Evolutionary conservation across 257 asterid genomes (phyloP), one percentile per base, ranked within the genome.

Genomic region (Ocimum tenuiflorum): DNA sequence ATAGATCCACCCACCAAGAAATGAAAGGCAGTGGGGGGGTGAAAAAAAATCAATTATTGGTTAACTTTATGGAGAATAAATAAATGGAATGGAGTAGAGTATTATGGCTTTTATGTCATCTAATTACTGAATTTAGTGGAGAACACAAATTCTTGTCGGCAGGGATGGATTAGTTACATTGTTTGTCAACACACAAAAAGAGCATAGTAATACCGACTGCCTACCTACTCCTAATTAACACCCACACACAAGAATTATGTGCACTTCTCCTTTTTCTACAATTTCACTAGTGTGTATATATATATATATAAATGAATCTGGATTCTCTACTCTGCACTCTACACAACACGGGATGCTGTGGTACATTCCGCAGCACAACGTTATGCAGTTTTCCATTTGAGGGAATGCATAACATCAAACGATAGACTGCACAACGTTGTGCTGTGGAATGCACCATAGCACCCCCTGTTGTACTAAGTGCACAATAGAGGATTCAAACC

Each of bases 61-160:
- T 47, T 54, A 17, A 20, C 70, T 53, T 73, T 83, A 36, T 17
- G 56, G 77, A 69, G 68, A 65, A 71, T 33, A 65, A 60, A 53
- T 55, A n/a, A 55, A 65, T 59, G 71, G 68, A 70, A 75, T 38
- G 59, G 70, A 73, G 68, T 73, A 69, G 72, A 69, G 60, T 75
- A 74, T 23, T 52, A 73, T 62, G 41, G 60, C 82, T 73, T 60
- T 74, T 78, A 57, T 77, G 76, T 59, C 82, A 68, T 69, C 73
- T 81, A 82, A 73, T 71, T 76, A 71, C 80, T 51, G 15, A 70
- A 57, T 61, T 74, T 80, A 83, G 80, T 88, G 85, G 56, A 71
- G 72, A 82, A 84, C 90, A 81, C 54, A 86, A 80, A 75, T 75
- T 77, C 77, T 75, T 86, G 91, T 86, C 95, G 95, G 95, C 80